Base-by-base conservation (phyloP, 2,329 filamentous ascomycete genomes). In the Fusarium foetens region DNA sequence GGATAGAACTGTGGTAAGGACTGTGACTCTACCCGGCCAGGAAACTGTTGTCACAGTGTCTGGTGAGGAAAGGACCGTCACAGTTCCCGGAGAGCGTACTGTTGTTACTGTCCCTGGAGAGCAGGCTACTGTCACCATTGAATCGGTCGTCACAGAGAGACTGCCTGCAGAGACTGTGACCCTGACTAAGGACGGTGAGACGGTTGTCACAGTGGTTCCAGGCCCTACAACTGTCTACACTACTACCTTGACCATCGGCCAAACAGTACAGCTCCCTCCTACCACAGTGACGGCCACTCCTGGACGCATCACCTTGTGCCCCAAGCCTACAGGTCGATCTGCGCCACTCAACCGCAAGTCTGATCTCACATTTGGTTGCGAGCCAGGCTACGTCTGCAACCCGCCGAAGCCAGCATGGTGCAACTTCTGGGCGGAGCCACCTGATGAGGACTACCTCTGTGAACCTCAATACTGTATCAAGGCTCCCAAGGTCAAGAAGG, bases 361-460 rank as follows among this genome's bases (percentile, higher is more conserved):
- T 4, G 72, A 87, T 58, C 80, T 79, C 42, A 87, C 86, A 1
- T 90, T 85, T 81, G 88, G 88, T 55, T 90, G 88, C 75, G 55
- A 69, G 17, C 86, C 87, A 5, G 87, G 87, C 36, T 85, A 76
- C 21, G 82, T 90, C 33, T 90, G 88, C 80, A 84, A 83, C 68
- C 84, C 84, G n/a, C 81, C 80, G 6, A 88, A 85, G 76, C 85
- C 86, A 1, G 72, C 59, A 1, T 81, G 80, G 27, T 90, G 88
- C 77, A 84, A 86, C 68, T 63, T 89, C n/a, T 90, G 85, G 82
- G 82, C 82, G 1, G 81, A 82, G 11, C 78, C 84, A 12, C 88
- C 88, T 0, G 71, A 66, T 3, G 76, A 84, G 33, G 78, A 84
- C 25, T 90, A 84, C 64, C 71, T 84, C 19, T 90, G 88, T 75